These are phyloP conservation scores for Kalaharituber pfeilii DNA, from an alignment of 2,329 filamentous ascomycete genomes.

Conservation along the genomic window DNA sequence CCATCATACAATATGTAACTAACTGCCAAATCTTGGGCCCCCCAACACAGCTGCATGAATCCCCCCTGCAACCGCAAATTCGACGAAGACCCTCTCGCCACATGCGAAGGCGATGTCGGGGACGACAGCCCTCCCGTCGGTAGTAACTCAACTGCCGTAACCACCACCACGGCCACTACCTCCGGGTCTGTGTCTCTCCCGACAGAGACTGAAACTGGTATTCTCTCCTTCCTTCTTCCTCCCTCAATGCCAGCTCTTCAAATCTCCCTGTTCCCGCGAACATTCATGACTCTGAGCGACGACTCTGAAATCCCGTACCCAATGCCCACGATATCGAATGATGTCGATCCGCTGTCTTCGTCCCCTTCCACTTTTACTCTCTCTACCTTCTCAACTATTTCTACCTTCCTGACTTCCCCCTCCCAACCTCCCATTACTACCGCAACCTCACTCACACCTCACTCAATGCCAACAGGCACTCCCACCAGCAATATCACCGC, in stretches of 20 bases:
- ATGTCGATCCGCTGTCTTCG: not conserved
- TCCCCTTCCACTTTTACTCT: too few relatives aligned
- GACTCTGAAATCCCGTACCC: not conserved
- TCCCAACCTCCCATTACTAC: slow-evolving; percentile 31
- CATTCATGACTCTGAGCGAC: too few relatives aligned
- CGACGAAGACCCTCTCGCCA: not conserved
- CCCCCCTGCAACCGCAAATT: not conserved
- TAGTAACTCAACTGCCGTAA: not conserved
- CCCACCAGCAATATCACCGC: too few relatives aligned
- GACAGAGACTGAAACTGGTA: not conserved
- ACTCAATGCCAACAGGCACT: too few relatives aligned
- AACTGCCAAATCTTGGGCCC: too few relatives aligned
- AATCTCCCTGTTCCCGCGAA: not conserved
- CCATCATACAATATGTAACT: too few relatives aligned
- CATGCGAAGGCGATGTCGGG: not conserved
- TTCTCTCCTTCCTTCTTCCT: not conserved
- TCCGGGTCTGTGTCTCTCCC: not conserved
- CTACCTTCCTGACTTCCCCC: not conserved
- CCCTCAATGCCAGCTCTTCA: not conserved
- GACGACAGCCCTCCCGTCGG: too few relatives aligned
- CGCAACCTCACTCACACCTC: too few relatives aligned
- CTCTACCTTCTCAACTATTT: not conserved
- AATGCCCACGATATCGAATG: not conserved
- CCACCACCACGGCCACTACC: not conserved
- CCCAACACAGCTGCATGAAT: not conserved